A percentile compares a stretch with the other conserved stretches of the same genome.
Evolutionary conservation across 2,329 filamentous ascomycete species (phyloP).

Genomic region (Fusarium verticillioides): DNA sequence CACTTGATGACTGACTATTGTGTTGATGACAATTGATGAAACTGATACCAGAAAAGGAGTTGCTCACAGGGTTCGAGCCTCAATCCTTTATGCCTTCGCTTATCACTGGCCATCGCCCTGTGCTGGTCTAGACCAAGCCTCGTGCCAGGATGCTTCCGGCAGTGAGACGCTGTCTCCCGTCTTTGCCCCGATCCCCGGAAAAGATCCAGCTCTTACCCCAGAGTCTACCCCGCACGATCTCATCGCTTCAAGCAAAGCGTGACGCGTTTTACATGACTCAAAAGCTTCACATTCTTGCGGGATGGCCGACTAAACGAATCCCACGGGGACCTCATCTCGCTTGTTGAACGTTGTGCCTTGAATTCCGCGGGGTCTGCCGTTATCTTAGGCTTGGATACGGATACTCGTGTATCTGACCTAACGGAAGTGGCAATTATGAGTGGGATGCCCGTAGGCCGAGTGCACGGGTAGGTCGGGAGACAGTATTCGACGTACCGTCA

Average conservation of each 20-base stretch:
- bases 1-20: neutral
- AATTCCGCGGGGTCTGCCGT: neutral
- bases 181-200: neutral
- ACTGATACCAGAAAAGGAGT: neutral
- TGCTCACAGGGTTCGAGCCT: neutral
- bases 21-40: neutral
- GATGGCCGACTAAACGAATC: no score
- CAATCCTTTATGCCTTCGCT: neutral
- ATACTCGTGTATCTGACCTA: neutral
- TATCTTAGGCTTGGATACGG: neutral
- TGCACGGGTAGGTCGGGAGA: neutral
- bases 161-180: neutral
- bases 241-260: neutral
- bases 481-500: accelerated
- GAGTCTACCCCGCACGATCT: neutral
- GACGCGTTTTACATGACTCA: neutral
- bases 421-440: accelerated
- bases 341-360: neutral
- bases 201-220: neutral
- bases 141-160: neutral
- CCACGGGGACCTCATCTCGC: neutral
- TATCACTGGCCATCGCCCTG: neutral
- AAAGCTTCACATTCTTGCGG: neutral
- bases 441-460: neutral
- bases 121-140: neutral